phyloP scores from a whole-genome alignment of 225 moss, liverwort and hornwort species.

The Climacium dendroides region DNA sequence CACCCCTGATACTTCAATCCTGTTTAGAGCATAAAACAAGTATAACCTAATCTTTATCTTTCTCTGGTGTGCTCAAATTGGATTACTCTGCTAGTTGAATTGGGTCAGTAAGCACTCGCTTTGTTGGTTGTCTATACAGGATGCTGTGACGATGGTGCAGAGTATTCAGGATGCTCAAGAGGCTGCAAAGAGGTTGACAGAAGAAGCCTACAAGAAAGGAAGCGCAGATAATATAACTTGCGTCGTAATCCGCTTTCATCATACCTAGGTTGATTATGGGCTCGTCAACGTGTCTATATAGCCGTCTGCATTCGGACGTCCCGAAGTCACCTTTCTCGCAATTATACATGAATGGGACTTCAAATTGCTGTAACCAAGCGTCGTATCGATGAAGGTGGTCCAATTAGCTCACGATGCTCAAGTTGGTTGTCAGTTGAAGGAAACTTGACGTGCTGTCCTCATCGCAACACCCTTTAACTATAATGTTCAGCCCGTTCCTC shows the following conservation, averaged over 20 bases:
- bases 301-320: conserved; percentile 1
- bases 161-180: conserved; percentile 56
- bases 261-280: conserved; percentile 6
- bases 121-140: conserved; percentile 28
- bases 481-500: conserved; percentile 1
- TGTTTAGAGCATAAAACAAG: neutral
- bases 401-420: neutral
- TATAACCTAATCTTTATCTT: neutral
- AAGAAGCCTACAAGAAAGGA: conserved; percentile 79
- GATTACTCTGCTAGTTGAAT: conserved; percentile 4
- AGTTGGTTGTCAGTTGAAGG: conserved; percentile 23
- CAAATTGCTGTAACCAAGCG: conserved; percentile 11
- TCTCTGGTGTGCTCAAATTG: neutral
- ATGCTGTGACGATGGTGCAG: conserved; percentile 95
- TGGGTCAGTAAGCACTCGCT: neutral
- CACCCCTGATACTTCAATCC: neutral
- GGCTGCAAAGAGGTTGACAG: conserved; percentile 75
- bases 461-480: conserved; percentile 2
- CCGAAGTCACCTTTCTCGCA: neutral
- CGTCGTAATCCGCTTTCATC: conserved; percentile 86
- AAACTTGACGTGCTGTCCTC: conserved; percentile 4
- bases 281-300: conserved; percentile 16
- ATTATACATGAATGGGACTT: conserved; percentile 3
- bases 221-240: conserved; percentile 98
- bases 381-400: conserved; percentile 6